A percentile compares a stretch with the other conserved stretches of the same genome.
phyloP scores from a whole-genome alignment of 805 yeast genomes.

The Candida xiaguanensis region DNA sequence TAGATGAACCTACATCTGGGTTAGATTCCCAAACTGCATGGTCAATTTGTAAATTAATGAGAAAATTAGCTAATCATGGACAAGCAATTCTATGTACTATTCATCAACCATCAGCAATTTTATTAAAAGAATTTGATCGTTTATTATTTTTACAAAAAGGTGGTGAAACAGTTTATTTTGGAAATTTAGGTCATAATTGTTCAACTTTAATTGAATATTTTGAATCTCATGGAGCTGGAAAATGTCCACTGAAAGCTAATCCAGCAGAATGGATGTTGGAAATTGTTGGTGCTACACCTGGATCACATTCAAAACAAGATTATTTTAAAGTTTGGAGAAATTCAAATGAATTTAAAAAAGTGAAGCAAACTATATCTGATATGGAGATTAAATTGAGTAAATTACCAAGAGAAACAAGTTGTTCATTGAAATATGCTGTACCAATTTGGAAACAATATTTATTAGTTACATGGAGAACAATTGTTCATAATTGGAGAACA shows the following conservation, averaged over 20 bases:
- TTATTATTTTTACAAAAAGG: constrained; percentile 66
- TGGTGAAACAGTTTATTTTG: constrained; percentile 78
- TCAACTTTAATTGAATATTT: constrained; percentile 57
- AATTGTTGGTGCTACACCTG: constrained; percentile 81
- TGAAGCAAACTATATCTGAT: constrained; percentile 53
- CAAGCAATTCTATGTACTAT: constrained; percentile 54
- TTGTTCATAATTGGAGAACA: constrained; percentile 49
- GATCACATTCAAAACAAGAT: constrained; percentile 68
- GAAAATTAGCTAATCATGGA: constrained; percentile 39
- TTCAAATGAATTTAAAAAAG: constrained; percentile 58
- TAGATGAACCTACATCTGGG: constrained; percentile 44
- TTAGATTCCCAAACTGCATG: constrained; percentile 44
- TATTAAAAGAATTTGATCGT: constrained; percentile 75
- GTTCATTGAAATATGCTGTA: constrained; percentile 27
- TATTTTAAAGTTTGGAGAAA: constrained; percentile 75
- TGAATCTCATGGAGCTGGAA: constrained; percentile 64
- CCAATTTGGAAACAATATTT: constrained; percentile 26
- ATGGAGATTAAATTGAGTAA: constrained; percentile 57
- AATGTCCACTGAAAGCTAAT: constrained; percentile 35
- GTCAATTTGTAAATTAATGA: constrained; percentile 38
- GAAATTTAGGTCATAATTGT: constrained; percentile 71
- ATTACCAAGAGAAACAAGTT: constrained; percentile 25
- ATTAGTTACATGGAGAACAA: constrained; percentile 26
- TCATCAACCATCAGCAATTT: constrained; percentile 81
- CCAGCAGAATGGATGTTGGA: constrained; percentile 84